Evolutionary conservation across 352 stramenopile species (phyloP), one percentile per base, ranked within the genome.

Genomic region (Albugo laibachii): DNA sequence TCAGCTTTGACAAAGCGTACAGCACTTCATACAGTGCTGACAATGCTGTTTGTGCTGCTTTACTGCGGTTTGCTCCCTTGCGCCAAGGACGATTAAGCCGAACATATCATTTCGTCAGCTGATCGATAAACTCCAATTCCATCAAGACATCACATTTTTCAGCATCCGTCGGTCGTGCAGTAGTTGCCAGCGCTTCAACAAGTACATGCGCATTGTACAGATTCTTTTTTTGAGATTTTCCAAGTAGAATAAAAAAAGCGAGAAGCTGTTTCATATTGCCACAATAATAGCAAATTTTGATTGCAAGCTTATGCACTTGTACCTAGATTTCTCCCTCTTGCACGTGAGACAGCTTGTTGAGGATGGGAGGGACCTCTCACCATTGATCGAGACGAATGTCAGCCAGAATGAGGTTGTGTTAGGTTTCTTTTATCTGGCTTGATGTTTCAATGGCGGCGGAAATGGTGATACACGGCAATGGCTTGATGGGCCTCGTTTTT

Each of bases 91-190:
- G 88, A 74, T 99, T 99, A 15, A 99, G 72, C 37, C 95, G 91
- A 36, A 99, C 92, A 66, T 98, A 99, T 93, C 93, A 99, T 72
- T 99, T 99, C 31, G 96, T 99, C 18, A 99, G 80, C 62, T 98
- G 81, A 20, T 95, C 88, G 41, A 99, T 96, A 59, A 98, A 99
- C 52, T 81, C 79, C 13, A 99, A n/a, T n/a, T n/a, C n/a, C n/a
- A n/a, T n/a, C 24, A 85, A 77, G 41, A 66, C 58, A 24, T 61
- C 60, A 47, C 87, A 63, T 19, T 69, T 61, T 36, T 66, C 54
- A 24, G 82, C 21, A 44, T 84, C 69, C 10, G 61, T 65, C 11
- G 65, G 83, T 13, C 70, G 64, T 36, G 69, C 69, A 46, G 70
- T 85, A 12, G 72, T 61, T 46, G 81, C 82, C 13, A 83, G 54